phyloP scores from a whole-genome alignment of 1,139 yeast genomes.

The Sugiyamaella japonica region DNA sequence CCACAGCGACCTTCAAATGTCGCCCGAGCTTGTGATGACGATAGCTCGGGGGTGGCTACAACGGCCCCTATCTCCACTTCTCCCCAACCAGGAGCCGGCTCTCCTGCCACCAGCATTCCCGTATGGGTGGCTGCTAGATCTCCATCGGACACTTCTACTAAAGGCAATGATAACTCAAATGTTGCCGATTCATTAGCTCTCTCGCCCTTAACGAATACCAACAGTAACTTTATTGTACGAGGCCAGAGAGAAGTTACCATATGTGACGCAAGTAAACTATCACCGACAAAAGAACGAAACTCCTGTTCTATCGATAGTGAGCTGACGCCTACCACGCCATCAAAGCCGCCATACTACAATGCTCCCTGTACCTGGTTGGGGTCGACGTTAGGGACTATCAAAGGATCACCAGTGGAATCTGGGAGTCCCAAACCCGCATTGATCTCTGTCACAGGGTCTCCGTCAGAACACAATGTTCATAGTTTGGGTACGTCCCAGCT shows the following conservation, averaged over 20 bases:
- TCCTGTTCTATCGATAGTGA: background rate
- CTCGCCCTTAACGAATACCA: background rate
- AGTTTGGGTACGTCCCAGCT: background rate
- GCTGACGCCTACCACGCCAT: background rate
- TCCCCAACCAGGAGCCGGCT: constrained; percentile 7
- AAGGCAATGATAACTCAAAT: background rate
- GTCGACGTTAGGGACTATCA: constrained; percentile 21
- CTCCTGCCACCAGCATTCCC: constrained; percentile 17
- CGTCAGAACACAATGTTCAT: constrained; percentile 10
- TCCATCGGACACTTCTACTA: constrained; percentile 2
- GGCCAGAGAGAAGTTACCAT: background rate
- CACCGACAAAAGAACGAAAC: background rate
- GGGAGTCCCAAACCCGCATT: background rate
- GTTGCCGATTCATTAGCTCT: background rate
- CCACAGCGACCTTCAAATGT: background rate
- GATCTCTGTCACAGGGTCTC: constrained; percentile 26
- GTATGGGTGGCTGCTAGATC: constrained; percentile 15
- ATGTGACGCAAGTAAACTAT: background rate
- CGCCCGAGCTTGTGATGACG: background rate
- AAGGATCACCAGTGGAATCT: constrained; percentile 28
- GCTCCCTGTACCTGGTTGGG: constrained; percentile 10
- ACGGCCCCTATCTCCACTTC: constrained; percentile 15
- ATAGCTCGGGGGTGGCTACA: background rate
- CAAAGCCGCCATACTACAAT: constrained; percentile 10
- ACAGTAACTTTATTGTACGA: background rate